A percentile compares a stretch with the other conserved stretches of the same genome.
Conservation (phyloP, 116 monocot species). For the Posidonia oceanica region DNA sequence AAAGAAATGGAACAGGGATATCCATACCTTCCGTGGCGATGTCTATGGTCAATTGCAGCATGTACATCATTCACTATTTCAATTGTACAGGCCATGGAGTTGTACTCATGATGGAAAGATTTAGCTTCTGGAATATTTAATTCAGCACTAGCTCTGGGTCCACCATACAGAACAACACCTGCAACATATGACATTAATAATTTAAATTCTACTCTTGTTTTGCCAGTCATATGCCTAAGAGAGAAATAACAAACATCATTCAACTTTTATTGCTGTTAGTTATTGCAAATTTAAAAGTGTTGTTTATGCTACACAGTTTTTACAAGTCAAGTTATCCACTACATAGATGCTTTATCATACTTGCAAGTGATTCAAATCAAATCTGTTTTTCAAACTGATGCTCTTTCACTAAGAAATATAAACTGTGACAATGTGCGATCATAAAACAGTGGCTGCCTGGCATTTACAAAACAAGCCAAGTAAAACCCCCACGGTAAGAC, state of each 20-base stretch:
- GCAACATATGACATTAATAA: background rate
- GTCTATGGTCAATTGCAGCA: slow-evolving; percentile 86
- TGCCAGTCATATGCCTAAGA: background rate
- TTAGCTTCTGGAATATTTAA: slow-evolving; percentile 47
- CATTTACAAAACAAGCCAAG: no score
- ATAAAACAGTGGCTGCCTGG: no score
- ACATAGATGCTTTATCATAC: background rate
- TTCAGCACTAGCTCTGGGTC: slow-evolving; percentile 56
- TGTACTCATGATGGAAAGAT: slow-evolving; percentile 85
- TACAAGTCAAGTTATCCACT: background rate
- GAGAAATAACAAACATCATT: background rate
- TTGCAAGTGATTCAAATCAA: background rate
- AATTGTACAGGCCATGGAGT: slow-evolving; percentile 78
- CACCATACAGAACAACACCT: slow-evolving; percentile 83
- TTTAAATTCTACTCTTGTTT: background rate
- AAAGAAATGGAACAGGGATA: background rate
- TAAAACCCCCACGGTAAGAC: no score
- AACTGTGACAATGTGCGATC: no score
- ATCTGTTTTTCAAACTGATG: background rate
- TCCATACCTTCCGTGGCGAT: slow-evolving; percentile 71
- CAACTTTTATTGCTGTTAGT: no score
- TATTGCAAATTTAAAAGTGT: background rate
- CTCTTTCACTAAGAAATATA: no score
- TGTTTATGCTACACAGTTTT: no score
- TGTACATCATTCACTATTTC: slow-evolving; percentile 80